phyloP scores from a whole-genome alignment of 2,329 filamentous ascomycete genomes.

The Aspergillus sp. region DNA sequence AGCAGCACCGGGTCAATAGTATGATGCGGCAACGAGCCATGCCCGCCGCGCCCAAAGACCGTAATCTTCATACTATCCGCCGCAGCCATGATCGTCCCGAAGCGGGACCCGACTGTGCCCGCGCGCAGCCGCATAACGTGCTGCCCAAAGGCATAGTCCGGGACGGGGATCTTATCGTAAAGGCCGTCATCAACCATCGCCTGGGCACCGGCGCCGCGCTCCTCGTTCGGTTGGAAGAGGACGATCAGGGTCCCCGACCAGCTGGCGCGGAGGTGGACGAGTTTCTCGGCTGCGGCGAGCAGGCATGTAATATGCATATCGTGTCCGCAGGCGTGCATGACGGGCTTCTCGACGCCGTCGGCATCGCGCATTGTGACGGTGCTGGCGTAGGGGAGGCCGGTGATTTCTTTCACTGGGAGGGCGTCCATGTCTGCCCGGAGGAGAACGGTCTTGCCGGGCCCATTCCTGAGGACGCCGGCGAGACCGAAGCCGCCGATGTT shows the following conservation, averaged over 20 bases:
- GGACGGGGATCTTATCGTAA: slow-evolving; percentile 52
- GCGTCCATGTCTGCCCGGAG: slow-evolving; percentile 53
- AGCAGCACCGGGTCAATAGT: slow-evolving; percentile 61
- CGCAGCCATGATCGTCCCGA: slow-evolving; percentile 45
- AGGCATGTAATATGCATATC: slow-evolving; percentile 61
- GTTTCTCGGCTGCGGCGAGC: slow-evolving; percentile 53
- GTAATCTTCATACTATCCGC: slow-evolving; percentile 52
- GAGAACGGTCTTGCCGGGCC: slow-evolving; percentile 45
- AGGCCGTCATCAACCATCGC: slow-evolving; percentile 63
- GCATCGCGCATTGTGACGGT: slow-evolving; percentile 46
- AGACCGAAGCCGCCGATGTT: slow-evolving; percentile 50
- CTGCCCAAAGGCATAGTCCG: slow-evolving; percentile 57
- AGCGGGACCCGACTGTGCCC: slow-evolving; percentile 39
- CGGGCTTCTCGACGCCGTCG: slow-evolving; percentile 53
- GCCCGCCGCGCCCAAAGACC: slow-evolving; percentile 59
- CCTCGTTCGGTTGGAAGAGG: slow-evolving; percentile 68
- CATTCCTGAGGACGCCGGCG: slow-evolving; percentile 45
- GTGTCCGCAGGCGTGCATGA: slow-evolving; percentile 64
- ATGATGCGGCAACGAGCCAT: slow-evolving; percentile 57
- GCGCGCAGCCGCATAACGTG: slow-evolving; percentile 54
- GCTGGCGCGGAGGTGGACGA: slow-evolving; percentile 43
- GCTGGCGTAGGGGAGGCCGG: slow-evolving; percentile 50
- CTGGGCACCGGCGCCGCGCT: slow-evolving; percentile 62
- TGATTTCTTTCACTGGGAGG: slow-evolving; percentile 50
- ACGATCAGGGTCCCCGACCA: slow-evolving; percentile 66